These are phyloP conservation scores for Beta corolliflora DNA, from an alignment of 179 eudicot genomes.

Conservation along the genomic window DNA sequence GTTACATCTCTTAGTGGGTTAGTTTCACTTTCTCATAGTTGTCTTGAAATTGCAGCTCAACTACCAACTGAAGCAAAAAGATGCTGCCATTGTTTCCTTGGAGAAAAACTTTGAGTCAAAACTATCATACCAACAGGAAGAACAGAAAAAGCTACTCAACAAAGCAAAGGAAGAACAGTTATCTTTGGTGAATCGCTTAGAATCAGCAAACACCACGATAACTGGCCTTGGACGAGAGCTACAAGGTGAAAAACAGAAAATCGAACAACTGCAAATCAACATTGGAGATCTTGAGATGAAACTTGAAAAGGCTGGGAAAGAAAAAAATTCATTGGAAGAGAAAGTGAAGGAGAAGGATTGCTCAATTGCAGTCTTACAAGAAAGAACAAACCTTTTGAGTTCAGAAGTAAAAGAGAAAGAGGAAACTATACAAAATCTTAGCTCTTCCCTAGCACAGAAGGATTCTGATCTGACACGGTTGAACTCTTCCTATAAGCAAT, in stretches of 20 bases:
- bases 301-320: conserved; percentile 44
- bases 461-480: conserved; percentile 51
- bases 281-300: conserved; percentile 45
- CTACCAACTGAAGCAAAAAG: conserved; percentile 57
- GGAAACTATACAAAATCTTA: conserved; percentile 43
- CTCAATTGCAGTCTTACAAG: conserved; percentile 55
- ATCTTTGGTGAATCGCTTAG: conserved; percentile 50
- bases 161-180: conserved; percentile 63
- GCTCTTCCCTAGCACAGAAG: conserved; percentile 51
- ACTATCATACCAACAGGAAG: conserved; percentile 54
- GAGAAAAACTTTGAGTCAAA: conserved; percentile 60
- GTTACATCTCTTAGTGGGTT: background rate
- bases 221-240: conserved; percentile 54
- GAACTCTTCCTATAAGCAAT: conserved; percentile 37
- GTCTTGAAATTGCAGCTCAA: conserved; percentile 53
- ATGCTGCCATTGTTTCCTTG: conserved; percentile 62
- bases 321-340: conserved; percentile 55
- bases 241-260: conserved; percentile 46
- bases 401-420: conserved; percentile 72
- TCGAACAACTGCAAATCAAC: conserved; percentile 49
- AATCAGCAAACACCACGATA: conserved; percentile 54
- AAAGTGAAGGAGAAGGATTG: conserved; percentile 64
- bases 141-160: conserved; percentile 44
- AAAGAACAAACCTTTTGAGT: conserved; percentile 51
- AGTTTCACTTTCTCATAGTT: background rate